These are phyloP conservation scores for Circinella umbellata DNA, from an alignment of 371 early-diverging fungal species.

Conservation along the genomic window DNA sequence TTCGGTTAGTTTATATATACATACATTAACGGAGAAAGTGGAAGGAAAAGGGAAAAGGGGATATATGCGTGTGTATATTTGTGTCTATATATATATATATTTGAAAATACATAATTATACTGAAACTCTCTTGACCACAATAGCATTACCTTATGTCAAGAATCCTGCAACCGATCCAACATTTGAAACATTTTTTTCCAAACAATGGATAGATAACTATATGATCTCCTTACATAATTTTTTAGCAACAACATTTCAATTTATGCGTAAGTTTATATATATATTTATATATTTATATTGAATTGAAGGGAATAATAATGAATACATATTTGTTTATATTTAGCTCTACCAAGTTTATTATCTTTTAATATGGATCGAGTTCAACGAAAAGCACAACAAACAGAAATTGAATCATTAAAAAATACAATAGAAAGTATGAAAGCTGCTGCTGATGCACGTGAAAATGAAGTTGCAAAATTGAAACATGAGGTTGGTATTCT, in stretches of 20 bases:
- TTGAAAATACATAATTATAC: too few relatives aligned
- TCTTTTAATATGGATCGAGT: conserved; percentile 64
- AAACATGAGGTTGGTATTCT: conserved; percentile 33
- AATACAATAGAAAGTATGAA: conserved; percentile 56
- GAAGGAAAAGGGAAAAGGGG: not conserved
- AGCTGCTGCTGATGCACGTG: conserved; percentile 54
- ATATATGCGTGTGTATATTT: not conserved
- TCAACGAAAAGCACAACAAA: conserved; percentile 60
- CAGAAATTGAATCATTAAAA: conserved; percentile 61
- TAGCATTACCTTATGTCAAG: conserved; percentile 68
- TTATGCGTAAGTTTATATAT: conserved; percentile 61
- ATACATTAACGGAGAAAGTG: not conserved
- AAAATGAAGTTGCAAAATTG: conserved; percentile 56
- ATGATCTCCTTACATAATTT: conserved; percentile 69
- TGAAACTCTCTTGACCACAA: too few relatives aligned
- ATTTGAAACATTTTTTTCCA: conserved; percentile 68
- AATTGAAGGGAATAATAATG: too few relatives aligned
- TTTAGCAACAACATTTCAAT: conserved; percentile 68
- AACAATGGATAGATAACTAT: conserved; percentile 71
- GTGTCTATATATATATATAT: too few relatives aligned
- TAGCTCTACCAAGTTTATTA: conserved; percentile 67
- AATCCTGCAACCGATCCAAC: conserved; percentile 66
- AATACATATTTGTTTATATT: not conserved
- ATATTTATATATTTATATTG: not conserved
- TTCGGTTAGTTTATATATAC: conserved; percentile 53